Evolutionary conservation across 2,329 filamentous ascomycete genomes (phyloP), one percentile per base, ranked within the genome.

Genomic region (Diplodia corticola): DNA sequence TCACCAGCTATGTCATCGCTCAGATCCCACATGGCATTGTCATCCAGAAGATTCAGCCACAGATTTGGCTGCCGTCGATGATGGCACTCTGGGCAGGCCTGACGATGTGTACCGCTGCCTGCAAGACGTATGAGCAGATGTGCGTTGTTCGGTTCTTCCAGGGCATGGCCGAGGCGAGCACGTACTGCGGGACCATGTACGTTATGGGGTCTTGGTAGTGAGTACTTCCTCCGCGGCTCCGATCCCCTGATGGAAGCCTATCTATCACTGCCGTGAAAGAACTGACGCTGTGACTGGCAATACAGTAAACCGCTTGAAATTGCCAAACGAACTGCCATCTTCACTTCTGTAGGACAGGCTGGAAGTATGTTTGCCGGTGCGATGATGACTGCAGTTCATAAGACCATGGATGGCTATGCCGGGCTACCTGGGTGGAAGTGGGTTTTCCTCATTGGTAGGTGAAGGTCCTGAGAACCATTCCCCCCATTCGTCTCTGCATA

Each of bases 331-430:
- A 75, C 72, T 20, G 71, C 72, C 10, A 73, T 75, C 30, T 75
- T 75, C 48, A 75, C 73, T 10, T 72, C 73, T 4, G 69, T 73
- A 9, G 73, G 72, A 0, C 73, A 73, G 33, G 73, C 73, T 9
- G 73, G 73, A 15, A 75, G 72, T 46, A 75, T 75, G 73, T 74
- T 73, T 28, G 72, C 73, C 35, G 72, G 73, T 28, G 70, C 73
- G 10, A 74, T 75, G 73, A 75, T 74, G 73, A 75, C 73, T n/a
- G 72, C 73, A 4, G 73, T 74, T 69, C 73, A 74, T 24, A 50
- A 72, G 46, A 68, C 70, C n/a, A 66, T 75, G 46, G 68, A 73
- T 33, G 68, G 61, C 0, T 67, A 70, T 28, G 69, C 63, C 2
- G 69, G 70, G 15, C 70, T 75, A 13, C 65, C 69, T 37, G 72